These are phyloP conservation scores for Intubia oerlemansii DNA, from an alignment of 2,329 filamentous ascomycete genomes.

Conservation along the genomic window DNA sequence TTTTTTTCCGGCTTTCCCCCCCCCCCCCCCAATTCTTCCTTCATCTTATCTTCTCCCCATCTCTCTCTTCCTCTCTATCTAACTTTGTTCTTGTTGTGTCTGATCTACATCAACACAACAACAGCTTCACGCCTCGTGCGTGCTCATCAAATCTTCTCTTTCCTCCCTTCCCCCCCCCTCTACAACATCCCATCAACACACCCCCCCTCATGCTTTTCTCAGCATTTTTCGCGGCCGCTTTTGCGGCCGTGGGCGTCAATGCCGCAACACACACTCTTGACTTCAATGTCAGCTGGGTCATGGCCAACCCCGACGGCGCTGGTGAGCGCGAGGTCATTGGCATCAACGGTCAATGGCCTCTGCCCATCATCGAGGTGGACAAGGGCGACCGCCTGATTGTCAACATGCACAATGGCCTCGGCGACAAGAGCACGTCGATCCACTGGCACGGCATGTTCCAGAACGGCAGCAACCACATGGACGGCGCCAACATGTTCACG, in stretches of 20 bases:
- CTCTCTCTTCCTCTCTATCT: background rate
- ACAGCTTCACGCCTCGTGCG: conserved; percentile 3
- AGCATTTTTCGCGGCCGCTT: conserved; percentile 3
- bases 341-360: conserved; percentile 58
- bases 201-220: conserved; percentile 4
- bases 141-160: background rate
- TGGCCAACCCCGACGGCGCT: conserved; percentile 47
- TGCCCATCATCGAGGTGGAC: conserved; percentile 41
- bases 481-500: conserved; percentile 43
- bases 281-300: conserved; percentile 52
- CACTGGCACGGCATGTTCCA: conserved; percentile 54
- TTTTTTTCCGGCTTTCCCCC: background rate
- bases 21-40: background rate
- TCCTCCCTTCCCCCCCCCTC: background rate
- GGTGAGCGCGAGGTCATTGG: conserved; percentile 47
- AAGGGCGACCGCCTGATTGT: conserved; percentile 40
- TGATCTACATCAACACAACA: no score
- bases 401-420: conserved; percentile 35
- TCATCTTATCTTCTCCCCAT: conserved; percentile 1
- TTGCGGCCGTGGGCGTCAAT: conserved; percentile 10
- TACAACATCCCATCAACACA: background rate
- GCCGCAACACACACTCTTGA: conserved; percentile 30
- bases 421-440: conserved; percentile 39
- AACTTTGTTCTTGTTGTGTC: background rate
- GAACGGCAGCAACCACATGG: conserved; percentile 48